These are phyloP conservation scores for Huntiella omanensis DNA, from an alignment of 2,329 filamentous ascomycete genomes.

Conservation along the genomic window DNA sequence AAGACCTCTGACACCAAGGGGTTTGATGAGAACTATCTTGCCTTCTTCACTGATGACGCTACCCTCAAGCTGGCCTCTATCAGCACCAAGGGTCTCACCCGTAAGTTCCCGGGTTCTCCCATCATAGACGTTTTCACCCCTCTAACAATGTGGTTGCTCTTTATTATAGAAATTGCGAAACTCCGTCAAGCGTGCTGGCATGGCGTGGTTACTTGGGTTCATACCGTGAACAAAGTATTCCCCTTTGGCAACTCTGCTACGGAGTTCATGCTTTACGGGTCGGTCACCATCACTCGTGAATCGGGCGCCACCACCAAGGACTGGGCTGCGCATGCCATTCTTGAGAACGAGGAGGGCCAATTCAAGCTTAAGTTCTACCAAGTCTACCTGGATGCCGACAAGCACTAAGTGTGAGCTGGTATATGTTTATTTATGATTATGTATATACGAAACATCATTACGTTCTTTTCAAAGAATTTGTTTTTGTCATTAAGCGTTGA, in stretches of 20 bases:
- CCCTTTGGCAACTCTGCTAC: constrained; percentile 15
- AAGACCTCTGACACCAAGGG: constrained; percentile 17
- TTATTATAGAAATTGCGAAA: constrained; percentile 15
- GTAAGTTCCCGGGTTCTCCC: constrained; percentile 11
- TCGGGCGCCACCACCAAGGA: constrained; percentile 18
- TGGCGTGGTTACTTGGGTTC: constrained; percentile 18
- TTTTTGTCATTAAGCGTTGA: no score
- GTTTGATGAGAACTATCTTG: constrained; percentile 16
- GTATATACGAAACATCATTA: not conserved
- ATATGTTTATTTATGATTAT: not conserved
- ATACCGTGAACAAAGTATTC: constrained; percentile 17
- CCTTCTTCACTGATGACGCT: constrained; percentile 16
- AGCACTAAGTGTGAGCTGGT: not conserved
- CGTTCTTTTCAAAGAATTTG: constrained; percentile 1
- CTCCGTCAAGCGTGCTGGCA: constrained; percentile 13
- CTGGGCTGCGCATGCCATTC: constrained; percentile 32
- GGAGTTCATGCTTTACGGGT: constrained; percentile 19
- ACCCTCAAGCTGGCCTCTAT: constrained; percentile 18
- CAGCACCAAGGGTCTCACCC: constrained; percentile 13
- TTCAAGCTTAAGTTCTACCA: constrained; percentile 36
- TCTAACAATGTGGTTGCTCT: no score
- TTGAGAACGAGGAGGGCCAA: constrained; percentile 28
- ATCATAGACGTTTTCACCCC: no score
- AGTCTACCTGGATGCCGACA: constrained; percentile 26
- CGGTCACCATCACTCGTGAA: constrained; percentile 16